Evolutionary conservation across 805 yeast species (phyloP).

Genomic region (Candida parachauliodes): DNA sequence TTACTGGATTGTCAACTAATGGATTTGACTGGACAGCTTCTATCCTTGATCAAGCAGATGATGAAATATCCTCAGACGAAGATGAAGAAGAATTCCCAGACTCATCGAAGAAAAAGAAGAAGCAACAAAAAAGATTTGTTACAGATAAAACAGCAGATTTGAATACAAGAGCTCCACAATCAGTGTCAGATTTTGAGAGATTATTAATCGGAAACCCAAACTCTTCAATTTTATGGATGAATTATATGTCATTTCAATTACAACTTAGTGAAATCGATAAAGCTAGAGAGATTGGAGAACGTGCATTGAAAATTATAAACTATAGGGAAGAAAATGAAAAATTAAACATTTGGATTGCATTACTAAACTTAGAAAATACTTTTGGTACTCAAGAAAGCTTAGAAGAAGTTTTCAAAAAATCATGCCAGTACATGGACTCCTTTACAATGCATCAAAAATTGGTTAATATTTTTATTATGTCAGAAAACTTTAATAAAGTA

Average conservation of each 20-base stretch:
- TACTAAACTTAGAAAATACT: slow-evolving; percentile 87
- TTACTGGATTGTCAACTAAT: slow-evolving; percentile 68
- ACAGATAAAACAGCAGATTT: slow-evolving; percentile 86
- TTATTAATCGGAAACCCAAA: slow-evolving; percentile 87
- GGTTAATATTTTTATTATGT: slow-evolving; percentile 67
- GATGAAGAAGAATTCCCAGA: slow-evolving; percentile 54
- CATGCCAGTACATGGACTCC: slow-evolving; percentile 91
- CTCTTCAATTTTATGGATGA: slow-evolving; percentile 94
- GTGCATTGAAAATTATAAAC: slow-evolving; percentile 87
- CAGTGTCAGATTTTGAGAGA: slow-evolving; percentile 89
- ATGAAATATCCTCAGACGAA: slow-evolving; percentile 50
- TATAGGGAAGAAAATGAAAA: slow-evolving; percentile 92
- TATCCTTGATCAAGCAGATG: slow-evolving; percentile 74
- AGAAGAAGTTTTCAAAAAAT: slow-evolving; percentile 74
- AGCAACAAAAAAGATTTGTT: slow-evolving; percentile 47
- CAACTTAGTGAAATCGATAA: slow-evolving; percentile 91
- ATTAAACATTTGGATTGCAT: slow-evolving; percentile 92
- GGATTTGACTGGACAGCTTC: slow-evolving; percentile 97
- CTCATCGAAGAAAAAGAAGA: slow-evolving; percentile 39
- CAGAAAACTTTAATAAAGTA: slow-evolving; percentile 73
- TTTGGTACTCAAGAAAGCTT: slow-evolving; percentile 85
- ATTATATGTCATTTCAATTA: slow-evolving; percentile 96
- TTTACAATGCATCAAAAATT: slow-evolving; percentile 75
- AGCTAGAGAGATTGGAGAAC: slow-evolving; percentile 88
- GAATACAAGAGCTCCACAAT: slow-evolving; percentile 83